A percentile compares a stretch with the other conserved stretches of the same genome.
Evolutionary conservation across 768 basidiomycete genomes (phyloP).

Genomic region (Rhizopogon vulgaris): DNA sequence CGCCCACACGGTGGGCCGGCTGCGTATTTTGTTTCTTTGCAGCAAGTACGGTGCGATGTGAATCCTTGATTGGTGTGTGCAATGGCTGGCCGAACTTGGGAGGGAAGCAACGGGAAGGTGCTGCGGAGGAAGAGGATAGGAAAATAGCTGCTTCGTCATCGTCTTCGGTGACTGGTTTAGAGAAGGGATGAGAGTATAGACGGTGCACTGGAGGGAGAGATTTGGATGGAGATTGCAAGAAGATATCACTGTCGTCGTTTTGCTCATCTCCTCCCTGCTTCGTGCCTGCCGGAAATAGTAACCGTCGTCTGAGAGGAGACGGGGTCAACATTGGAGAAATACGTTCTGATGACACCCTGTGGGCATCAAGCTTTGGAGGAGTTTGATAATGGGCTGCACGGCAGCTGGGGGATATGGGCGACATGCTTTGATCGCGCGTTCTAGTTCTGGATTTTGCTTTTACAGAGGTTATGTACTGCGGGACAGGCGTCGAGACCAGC

Average conservation of each 20-base stretch:
- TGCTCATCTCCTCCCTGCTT: slow-evolving; percentile 18
- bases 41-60: slow-evolving; percentile 37
- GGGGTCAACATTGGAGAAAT: slow-evolving; percentile 61
- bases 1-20: slow-evolving; percentile 23
- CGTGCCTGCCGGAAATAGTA: slow-evolving; percentile 28
- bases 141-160: slow-evolving; percentile 58
- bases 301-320: slow-evolving; percentile 49
- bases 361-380: slow-evolving; percentile 24
- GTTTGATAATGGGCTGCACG: slow-evolving; percentile 26
- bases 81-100: slow-evolving; percentile 43
- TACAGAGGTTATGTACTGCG: slow-evolving; percentile 29
- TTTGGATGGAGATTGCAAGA: slow-evolving; percentile 47
- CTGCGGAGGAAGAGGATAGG: slow-evolving; percentile 39
- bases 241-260: slow-evolving; percentile 30
- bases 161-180: slow-evolving; percentile 22
- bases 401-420: slow-evolving; percentile 27
- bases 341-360: slow-evolving; percentile 27
- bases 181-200: slow-evolving; percentile 21
- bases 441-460: slow-evolving; percentile 13
- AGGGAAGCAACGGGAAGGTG: slow-evolving; percentile 37
- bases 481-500: slow-evolving; percentile 24
- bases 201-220: slow-evolving; percentile 39
- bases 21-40: slow-evolving; percentile 23
- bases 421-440: slow-evolving; percentile 26
- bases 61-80: slow-evolving; percentile 56